Evolutionary conservation across 2,329 filamentous ascomycete species (phyloP).

Genomic region (Apiospora pterosperma): DNA sequence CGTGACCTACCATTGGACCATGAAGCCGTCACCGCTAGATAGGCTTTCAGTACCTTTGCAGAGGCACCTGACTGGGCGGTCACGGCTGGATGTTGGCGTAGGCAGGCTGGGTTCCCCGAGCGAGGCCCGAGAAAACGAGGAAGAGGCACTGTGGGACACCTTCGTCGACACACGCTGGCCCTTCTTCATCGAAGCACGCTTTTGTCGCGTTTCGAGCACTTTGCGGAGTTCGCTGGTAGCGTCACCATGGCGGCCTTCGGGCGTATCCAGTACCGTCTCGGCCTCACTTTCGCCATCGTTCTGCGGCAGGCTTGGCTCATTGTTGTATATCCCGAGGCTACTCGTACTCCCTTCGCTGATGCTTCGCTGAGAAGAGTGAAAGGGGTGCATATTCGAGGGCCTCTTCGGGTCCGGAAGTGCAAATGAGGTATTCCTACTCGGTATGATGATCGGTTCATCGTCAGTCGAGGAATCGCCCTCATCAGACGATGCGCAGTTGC

Average conservation of each 20-base stretch:
- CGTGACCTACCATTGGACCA: slow-evolving; percentile 59
- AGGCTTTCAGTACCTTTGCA: slow-evolving; percentile 40
- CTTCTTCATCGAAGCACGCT: slow-evolving; percentile 30
- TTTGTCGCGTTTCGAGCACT: slow-evolving; percentile 50
- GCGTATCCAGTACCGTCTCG: slow-evolving; percentile 53
- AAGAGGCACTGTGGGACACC: slow-evolving; percentile 18
- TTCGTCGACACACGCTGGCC: slow-evolving; percentile 32
- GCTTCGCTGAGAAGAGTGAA: slow-evolving; percentile 42
- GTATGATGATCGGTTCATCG: slow-evolving; percentile 63
- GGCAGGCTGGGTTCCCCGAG: slow-evolving; percentile 45
- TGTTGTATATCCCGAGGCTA: slow-evolving; percentile 35
- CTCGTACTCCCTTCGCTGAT: slow-evolving; percentile 47
- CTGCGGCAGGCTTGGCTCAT: slow-evolving; percentile 19
- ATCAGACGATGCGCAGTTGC: slow-evolving; percentile 43
- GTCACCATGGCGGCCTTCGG: slow-evolving; percentile 42
- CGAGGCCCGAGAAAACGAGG: slow-evolving; percentile 49
- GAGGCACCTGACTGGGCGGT: slow-evolving; percentile 51
- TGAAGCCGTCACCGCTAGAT: slow-evolving; percentile 46
- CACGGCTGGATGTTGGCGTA: slow-evolving; percentile 40
- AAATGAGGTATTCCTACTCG: slow-evolving; percentile 58
- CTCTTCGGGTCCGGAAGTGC: slow-evolving; percentile 49
- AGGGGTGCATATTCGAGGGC: slow-evolving; percentile 21
- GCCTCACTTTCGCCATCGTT: slow-evolving; percentile 49
- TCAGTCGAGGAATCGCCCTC: slow-evolving; percentile 57
- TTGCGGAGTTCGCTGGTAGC: slow-evolving; percentile 59